Percentiles rank a stretch among this genome's conserved stretches.
Evolutionary conservation across 345 rosid genomes (phyloP).

Genomic region (Boechera divaricarpa): DNA sequence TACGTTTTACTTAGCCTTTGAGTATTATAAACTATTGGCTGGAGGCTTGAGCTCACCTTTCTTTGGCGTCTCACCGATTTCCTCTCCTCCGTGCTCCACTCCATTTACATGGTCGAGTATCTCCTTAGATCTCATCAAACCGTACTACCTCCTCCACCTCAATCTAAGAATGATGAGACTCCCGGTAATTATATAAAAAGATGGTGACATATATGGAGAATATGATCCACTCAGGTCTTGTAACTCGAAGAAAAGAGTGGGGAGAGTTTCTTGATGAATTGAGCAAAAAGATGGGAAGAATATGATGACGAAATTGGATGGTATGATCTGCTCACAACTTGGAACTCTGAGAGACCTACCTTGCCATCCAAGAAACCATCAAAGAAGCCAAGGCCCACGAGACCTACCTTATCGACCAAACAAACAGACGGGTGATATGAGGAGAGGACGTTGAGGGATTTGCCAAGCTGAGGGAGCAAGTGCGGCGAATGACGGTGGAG

Average conservation of each 20-base stretch:
- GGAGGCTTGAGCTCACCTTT: slow-evolving; percentile 28
- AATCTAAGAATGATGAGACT: slow-evolving; percentile 21
- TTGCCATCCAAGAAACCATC: slow-evolving; percentile 18
- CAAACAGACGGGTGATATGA: slow-evolving; percentile 24
- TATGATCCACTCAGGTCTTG: slow-evolving; percentile 25
- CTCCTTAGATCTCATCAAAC: slow-evolving; percentile 24
- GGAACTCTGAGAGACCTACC: slow-evolving; percentile 23
- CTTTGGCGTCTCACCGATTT: slow-evolving; percentile 31
- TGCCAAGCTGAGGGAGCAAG: slow-evolving; percentile 40
- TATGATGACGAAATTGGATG: slow-evolving; percentile 2
- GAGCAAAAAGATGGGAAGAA: slow-evolving; percentile 26
- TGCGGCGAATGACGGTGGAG: slow-evolving; percentile 13
- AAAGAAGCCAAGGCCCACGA: slow-evolving; percentile 22
- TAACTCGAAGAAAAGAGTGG: slow-evolving; percentile 26
- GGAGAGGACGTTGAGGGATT: slow-evolving; percentile 34
- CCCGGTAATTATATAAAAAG: slow-evolving; percentile 25
- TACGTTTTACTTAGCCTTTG: slow-evolving; percentile 28
- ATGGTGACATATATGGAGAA: slow-evolving; percentile 13
- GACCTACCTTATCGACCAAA: not conserved
- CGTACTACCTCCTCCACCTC: slow-evolving; percentile 17
- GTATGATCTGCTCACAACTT: slow-evolving; percentile 26
- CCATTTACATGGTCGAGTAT: slow-evolving; percentile 16
- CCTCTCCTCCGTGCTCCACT: slow-evolving; percentile 26
- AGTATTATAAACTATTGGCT: slow-evolving; percentile 17
- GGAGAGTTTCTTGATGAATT: slow-evolving; percentile 25